Base-by-base conservation (phyloP, 345 rosid species). In the Pugionium dolabratum region DNA sequence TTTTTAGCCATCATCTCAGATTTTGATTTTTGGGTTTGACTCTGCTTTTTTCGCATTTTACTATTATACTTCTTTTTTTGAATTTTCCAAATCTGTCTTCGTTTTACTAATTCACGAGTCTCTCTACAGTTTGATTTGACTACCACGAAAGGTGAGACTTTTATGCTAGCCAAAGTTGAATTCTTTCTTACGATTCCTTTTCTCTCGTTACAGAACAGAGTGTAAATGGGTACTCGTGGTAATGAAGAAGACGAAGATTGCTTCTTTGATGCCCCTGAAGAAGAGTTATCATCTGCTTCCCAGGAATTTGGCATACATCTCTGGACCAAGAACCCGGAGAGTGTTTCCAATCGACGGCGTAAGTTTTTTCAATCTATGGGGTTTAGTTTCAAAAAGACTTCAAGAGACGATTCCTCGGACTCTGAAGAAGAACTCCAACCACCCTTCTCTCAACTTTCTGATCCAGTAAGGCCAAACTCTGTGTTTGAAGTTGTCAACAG, bases 191-290 rank as follows among this genome's bases (percentile, higher is more conserved):
- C 39, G 25, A 34, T 61, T 53, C 10, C 53, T 4, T 53, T 49
- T 27, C 1, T 40, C 42, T 29, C 37, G 41, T 37, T 75, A 83
- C 80, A 62, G 71, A 83, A 45, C 59, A 71, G 77, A 75, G 75
- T 64, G 67, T 70, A 52, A 18, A 64, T 64, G 76, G 71, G 54
- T 57, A 49, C 44, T 70, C 57, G 36, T n/a, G 75, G 65, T 43
- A 47, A 79, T 46, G 90, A 79, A 49, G 96, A 79, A 2, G 88
- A 86, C 63, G 87, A 79, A 54, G 75, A 64, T 10, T 79, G 72
- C 27, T 89, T 85, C 76, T 91, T 84, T 41, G 96, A 91, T 77
- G 90, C 95, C 25, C 69, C 54, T 54, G 83, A 83, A 45, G 79
- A 80, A 45, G 64, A 74, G 41, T 62, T 71, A 34, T 73, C 84